Evolutionary conservation across 208 protist genomes (phyloP), one percentile per base, ranked within the genome.

Genomic region (Leishmania lainsoni): DNA sequence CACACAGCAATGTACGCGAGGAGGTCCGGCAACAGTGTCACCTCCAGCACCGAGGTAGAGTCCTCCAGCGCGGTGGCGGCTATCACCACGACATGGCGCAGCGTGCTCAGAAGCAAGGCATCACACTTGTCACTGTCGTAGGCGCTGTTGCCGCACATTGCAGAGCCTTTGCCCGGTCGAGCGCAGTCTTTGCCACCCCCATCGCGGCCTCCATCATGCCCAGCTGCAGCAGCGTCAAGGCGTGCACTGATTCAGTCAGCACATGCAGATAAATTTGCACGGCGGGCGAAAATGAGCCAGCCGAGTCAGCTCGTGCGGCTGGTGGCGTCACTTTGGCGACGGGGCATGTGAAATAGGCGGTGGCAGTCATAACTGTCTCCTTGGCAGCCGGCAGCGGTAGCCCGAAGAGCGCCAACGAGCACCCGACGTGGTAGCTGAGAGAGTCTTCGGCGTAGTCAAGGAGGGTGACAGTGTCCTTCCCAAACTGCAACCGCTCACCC

Each of bases 21-120:
- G 26, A 76, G 85, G 32, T 94, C 78, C 8, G 89, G 80, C 20
- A 90, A 91, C 35, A 96, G 85, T 17, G 90, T 26, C 16, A 81
- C 78, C 29, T 87, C 71, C 29, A 93, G 76, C 29, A 93, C 79
- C 17, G 86, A 87, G 5, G 84, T 78, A 6, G 91, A 88, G 76
- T 97, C 93, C 87, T 95, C 91, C 61, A 93, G 78, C 6, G 89
- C 93, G 16, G 87, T 92, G n/a, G 85, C 83, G 32, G 79, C 83
- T 35, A 83, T 66, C 26, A 90, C 66, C 39, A 93, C 79, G 12
- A 96, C 48, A 49, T 93, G 79, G 56, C 79, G 73, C 56, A 96
- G 52, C 59, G 83, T 78, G 14, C 89, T 68, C 39, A 86, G 78
- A 0, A 71, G 82, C 42, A 81, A 6, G 51, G 73, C 74, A 29